Evolutionary conservation across 768 basidiomycete genomes (phyloP).

Genomic region (Pleurotus salmoneostramineus): DNA sequence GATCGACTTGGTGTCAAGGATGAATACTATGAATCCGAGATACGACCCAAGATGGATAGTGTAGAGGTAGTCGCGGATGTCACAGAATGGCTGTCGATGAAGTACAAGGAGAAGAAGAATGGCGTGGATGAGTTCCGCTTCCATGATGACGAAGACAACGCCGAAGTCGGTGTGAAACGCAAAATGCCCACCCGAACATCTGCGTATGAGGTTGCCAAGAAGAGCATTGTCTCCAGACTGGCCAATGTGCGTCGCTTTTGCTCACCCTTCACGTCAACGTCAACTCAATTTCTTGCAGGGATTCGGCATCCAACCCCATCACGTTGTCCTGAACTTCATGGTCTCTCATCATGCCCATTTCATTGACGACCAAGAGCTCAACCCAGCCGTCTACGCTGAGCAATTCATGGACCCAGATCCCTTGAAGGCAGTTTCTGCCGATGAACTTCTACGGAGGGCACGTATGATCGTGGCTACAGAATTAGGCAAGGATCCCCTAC

Average conservation of each 20-base stretch:
- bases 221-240: slow-evolving; percentile 69
- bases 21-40: slow-evolving; percentile 70
- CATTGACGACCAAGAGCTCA: slow-evolving; percentile 77
- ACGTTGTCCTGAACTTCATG: slow-evolving; percentile 83
- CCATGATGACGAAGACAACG: slow-evolving; percentile 64
- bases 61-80: slow-evolving; percentile 90
- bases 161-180: slow-evolving; percentile 49
- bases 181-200: slow-evolving; percentile 85
- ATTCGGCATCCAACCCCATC: slow-evolving; percentile 78
- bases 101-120: slow-evolving; percentile 73
- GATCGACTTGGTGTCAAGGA: slow-evolving; percentile 64
- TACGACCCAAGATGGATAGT: slow-evolving; percentile 64
- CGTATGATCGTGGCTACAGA: slow-evolving; percentile 87
- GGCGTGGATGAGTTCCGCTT: slow-evolving; percentile 60
- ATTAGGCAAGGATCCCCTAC: slow-evolving; percentile 87
- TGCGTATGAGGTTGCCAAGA: slow-evolving; percentile 81
- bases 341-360: slow-evolving; percentile 58
- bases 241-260: slow-evolving; percentile 60
- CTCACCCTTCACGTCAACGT: not conserved
- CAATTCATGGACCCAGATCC: slow-evolving; percentile 77
- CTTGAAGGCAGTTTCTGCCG: slow-evolving; percentile 48
- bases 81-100: slow-evolving; percentile 86
- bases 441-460: slow-evolving; percentile 70
- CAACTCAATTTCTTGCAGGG: slow-evolving; percentile 41
- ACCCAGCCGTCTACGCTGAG: slow-evolving; percentile 80